Base-by-base conservation (phyloP, 2,329 filamentous ascomycete genomes). In the Beauveria medogensis region DNA sequence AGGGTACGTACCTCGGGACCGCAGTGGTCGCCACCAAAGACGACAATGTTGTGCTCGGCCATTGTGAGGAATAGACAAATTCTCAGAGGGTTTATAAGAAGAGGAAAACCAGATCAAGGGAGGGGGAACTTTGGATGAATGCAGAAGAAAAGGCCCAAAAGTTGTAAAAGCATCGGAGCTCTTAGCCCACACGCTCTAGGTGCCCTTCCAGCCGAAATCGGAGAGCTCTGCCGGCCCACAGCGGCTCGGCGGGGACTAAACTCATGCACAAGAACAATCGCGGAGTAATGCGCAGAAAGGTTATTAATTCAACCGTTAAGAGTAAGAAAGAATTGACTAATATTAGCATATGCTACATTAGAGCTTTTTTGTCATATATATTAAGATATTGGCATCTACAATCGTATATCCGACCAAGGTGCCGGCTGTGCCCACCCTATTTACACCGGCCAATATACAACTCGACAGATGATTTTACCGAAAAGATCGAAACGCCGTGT, bases 11-110 rank as follows among this genome's bases (percentile, higher is more conserved):
- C 90, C 85, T 95, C 90, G 1, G 91, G 91, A 73, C 91, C 90
- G 70, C 88, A 91, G 75, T 94, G 90, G 78, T 95, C 91, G 70
- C 90, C 90, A 57, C 76, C 88, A 73, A 93, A 90, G 62, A 93
- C 88, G 64, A 92, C 89, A 72, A 92, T 89, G 66, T 91, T 91
- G 72, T 85, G 87, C 55, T 83, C 80, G 67, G 86, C 75, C 89
- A 91, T 91, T 30, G 24, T 55, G 12, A 16, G 34, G 5, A 37
- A 37, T 37, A 16, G 34, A 16, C 12, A 6, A 14, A 6, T 4
- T 37, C 16, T 16, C 12, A 37, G 34, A 14, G 12, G 34, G 34
- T 22, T 37, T 5, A 16, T 37, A 16, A 2, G 34, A 37, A 37
- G 34, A 37, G 12, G 34, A 6, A 37, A 16, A 37, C 6, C 12